These are phyloP conservation scores for Phanerochaete sordida DNA, from an alignment of 768 basidiomycete species.

Conservation along the genomic window DNA sequence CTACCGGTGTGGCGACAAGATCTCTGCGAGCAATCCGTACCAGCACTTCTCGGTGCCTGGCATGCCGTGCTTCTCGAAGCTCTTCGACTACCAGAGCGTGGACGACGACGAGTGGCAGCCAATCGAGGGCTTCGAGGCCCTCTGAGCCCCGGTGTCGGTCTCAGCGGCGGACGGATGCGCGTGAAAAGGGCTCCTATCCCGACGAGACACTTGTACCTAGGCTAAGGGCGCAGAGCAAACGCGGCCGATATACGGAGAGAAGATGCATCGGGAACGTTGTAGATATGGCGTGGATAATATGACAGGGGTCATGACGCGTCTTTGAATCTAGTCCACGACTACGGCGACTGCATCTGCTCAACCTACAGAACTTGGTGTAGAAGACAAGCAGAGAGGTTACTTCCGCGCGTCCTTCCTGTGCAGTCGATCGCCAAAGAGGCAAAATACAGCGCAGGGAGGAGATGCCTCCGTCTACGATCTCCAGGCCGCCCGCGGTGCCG, in stretches of 20 bases:
- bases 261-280: neutral
- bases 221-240: neutral
- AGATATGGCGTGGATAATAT: neutral
- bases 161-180: neutral
- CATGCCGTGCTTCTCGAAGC: constrained; percentile 53
- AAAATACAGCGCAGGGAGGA: too few species aligned
- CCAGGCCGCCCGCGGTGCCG: too few species aligned
- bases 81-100: constrained; percentile 54
- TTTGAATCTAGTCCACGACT: neutral
- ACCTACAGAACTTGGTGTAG: too few species aligned
- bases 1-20: constrained; percentile 65
- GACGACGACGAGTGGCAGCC: constrained; percentile 44
- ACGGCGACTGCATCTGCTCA: too few species aligned
- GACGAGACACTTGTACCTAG: neutral
- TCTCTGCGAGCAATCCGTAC: constrained; percentile 54
- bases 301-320: neutral
- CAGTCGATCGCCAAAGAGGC: too few species aligned
- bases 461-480: too few species aligned
- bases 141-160: neutral
- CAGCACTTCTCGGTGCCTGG: constrained; percentile 60
- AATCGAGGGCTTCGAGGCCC: constrained; percentile 36
- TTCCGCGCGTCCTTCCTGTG: too few species aligned
- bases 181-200: neutral
- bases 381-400: too few species aligned
- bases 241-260: neutral